Percentiles rank a stretch among this genome's conserved stretches.
These are phyloP conservation scores for Chloromonas sp. DNA, from an alignment of 163 green algal genomes.

Conservation along the genomic window DNA sequence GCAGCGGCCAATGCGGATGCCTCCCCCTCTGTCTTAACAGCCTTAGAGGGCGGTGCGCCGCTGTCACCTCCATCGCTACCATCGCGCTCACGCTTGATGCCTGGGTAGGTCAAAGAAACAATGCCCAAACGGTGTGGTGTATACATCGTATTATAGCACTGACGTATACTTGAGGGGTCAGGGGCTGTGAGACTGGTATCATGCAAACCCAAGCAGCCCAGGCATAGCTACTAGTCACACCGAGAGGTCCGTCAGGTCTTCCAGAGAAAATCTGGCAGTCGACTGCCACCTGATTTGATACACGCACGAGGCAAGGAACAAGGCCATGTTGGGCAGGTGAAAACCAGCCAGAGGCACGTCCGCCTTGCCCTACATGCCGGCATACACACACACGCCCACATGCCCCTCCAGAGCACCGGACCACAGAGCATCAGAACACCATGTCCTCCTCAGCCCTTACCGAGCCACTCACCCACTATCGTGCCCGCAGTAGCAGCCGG, in stretches of 20 bases:
- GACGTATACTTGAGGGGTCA: not conserved
- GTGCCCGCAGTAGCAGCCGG: not conserved
- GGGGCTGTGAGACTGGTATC: too few relatives aligned
- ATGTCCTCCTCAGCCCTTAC: not conserved
- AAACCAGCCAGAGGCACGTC: not conserved
- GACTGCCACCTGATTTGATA: too few relatives aligned
- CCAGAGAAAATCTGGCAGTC: too few relatives aligned
- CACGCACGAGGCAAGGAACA: too few relatives aligned
- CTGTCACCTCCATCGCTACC: not conserved
- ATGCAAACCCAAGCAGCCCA: not conserved
- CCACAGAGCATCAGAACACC: too few relatives aligned
- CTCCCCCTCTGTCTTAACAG: conserved; percentile 15
- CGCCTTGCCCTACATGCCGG: not conserved
- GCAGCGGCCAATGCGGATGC: not conserved
- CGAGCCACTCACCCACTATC: not conserved
- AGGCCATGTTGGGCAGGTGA: too few relatives aligned
- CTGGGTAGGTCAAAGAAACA: not conserved
- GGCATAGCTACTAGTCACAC: too few relatives aligned
- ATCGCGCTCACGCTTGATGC: not conserved
- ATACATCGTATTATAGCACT: not conserved
- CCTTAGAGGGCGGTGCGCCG: not conserved
- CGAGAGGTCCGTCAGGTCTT: too few relatives aligned
- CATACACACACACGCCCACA: not conserved
- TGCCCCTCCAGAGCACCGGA: too few relatives aligned
- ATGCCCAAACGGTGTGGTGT: not conserved